A percentile compares a stretch with the other conserved stretches of the same genome.
These are phyloP conservation scores for Termitomyces sp. DNA, from an alignment of 768 basidiomycete species.

Conservation along the genomic window DNA sequence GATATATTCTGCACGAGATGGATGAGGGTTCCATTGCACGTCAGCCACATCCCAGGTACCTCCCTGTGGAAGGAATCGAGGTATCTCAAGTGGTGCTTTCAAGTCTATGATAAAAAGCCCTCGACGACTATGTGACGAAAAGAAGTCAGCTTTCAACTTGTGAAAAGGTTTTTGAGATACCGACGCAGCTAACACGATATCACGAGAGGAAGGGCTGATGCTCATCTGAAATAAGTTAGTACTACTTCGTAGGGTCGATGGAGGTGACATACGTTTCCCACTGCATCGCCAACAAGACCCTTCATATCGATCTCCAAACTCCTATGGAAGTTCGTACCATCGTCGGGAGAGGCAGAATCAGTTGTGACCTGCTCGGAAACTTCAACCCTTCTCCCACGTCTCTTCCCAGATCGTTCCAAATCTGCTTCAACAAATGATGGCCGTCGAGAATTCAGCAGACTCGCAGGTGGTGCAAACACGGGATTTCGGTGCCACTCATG, in stretches of 20 bases:
- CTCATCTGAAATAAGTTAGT: slow-evolving; percentile 61
- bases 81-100: slow-evolving; percentile 78
- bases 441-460: slow-evolving; percentile 11
- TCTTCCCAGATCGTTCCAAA: neutral
- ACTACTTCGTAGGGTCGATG: neutral
- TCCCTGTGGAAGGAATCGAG: slow-evolving; percentile 92
- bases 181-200: slow-evolving; percentile 88
- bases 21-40: slow-evolving; percentile 90
- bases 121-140: slow-evolving; percentile 47
- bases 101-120: slow-evolving; percentile 96
- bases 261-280: slow-evolving; percentile 63
- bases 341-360: slow-evolving; percentile 33
- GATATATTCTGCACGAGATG: slow-evolving; percentile 69
- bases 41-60: slow-evolving; percentile 96
- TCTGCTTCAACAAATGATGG: slow-evolving; percentile 9
- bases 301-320: slow-evolving; percentile 78
- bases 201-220: slow-evolving; percentile 83
- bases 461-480: slow-evolving; percentile 15
- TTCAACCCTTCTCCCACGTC: slow-evolving; percentile 7
- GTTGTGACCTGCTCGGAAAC: neutral
- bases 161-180: neutral
- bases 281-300: slow-evolving; percentile 72
- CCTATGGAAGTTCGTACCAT: slow-evolving; percentile 52
- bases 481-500: slow-evolving; percentile 15
- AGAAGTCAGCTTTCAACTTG: neutral